Evolutionary conservation across 2,329 filamentous ascomycete species (phyloP).

Genomic region (Thielaviopsis populi): DNA sequence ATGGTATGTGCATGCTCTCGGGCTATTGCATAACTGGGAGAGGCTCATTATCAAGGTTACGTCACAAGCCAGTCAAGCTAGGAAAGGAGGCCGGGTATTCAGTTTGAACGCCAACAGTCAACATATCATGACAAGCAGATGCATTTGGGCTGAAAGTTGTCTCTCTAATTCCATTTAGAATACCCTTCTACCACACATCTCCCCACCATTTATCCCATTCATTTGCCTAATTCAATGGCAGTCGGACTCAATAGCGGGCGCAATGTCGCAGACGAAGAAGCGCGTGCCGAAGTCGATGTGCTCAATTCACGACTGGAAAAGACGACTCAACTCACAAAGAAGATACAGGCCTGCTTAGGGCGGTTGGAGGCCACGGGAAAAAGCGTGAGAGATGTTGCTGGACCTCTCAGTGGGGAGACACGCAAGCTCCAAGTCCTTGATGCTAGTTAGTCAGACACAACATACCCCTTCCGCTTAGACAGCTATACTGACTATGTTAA

Average conservation of each 20-base stretch:
- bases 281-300: conserved; percentile 54
- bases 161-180: neutral
- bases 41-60: neutral
- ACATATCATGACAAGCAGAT: neutral
- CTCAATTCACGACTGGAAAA: conserved; percentile 68
- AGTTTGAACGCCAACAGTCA: neutral
- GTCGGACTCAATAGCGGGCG: conserved; percentile 21
- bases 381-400: conserved; percentile 80
- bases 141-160: neutral
- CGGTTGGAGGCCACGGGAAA: conserved; percentile 78
- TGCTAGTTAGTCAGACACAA: conserved; percentile 41
- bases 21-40: neutral
- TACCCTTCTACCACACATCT: neutral
- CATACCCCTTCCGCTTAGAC: neutral
- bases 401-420: conserved; percentile 84
- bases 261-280: conserved; percentile 48
- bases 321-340: conserved; percentile 83
- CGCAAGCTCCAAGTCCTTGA: conserved; percentile 77
- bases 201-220: neutral
- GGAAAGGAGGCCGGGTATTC: neutral
- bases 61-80: neutral
- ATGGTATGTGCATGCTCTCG: neutral
- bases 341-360: conserved; percentile 77
- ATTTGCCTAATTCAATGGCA: conserved; percentile 5
- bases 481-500: neutral